Conservation (phyloP, 2,329 filamentous ascomycete species). For the Cladorrhinum sp. region DNA sequence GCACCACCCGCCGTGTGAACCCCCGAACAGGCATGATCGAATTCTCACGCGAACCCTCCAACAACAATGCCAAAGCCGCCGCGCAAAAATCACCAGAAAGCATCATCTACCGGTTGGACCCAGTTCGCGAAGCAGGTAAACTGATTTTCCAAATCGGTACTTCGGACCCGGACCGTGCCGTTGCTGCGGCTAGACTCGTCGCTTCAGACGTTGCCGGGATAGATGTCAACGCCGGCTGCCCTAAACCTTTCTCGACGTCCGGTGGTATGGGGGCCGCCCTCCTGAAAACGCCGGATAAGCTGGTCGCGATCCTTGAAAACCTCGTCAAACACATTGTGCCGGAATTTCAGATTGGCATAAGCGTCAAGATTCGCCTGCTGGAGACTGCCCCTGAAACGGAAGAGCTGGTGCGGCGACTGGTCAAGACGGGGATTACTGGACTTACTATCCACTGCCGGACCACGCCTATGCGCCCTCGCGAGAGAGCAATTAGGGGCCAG, state of each 20-base stretch:
- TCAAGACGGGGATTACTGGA: slow-evolving; percentile 84
- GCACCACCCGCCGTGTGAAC: slow-evolving; percentile 75
- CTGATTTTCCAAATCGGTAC: slow-evolving; percentile 94
- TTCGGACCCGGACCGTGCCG: slow-evolving; percentile 75
- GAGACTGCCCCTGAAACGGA: slow-evolving; percentile 74
- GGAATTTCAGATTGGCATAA: slow-evolving; percentile 85
- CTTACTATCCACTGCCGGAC: slow-evolving; percentile 95
- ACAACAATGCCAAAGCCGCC: slow-evolving; percentile 56
- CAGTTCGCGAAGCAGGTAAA: slow-evolving; percentile 67
- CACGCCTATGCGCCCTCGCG: slow-evolving; percentile 88
- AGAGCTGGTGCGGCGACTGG: slow-evolving; percentile 71
- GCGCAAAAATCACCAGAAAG: slow-evolving; percentile 48
- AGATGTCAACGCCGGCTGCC: slow-evolving; percentile 97
- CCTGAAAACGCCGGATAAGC: slow-evolving; percentile 76
- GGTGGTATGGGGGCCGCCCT: slow-evolving; percentile 96
- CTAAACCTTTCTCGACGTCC: slow-evolving; percentile 90
- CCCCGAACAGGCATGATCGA: slow-evolving; percentile 75
- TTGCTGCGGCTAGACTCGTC: slow-evolving; percentile 78
- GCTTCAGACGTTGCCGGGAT: slow-evolving; percentile 88
- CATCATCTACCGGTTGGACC: slow-evolving; percentile 81
- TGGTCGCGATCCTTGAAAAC: slow-evolving; percentile 78
- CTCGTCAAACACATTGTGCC: slow-evolving; percentile 75
- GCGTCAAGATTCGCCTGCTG: slow-evolving; percentile 91
- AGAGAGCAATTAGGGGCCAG: slow-evolving; percentile 82
- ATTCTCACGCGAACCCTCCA: slow-evolving; percentile 73